A percentile compares a stretch with the other conserved stretches of the same genome.
These are phyloP conservation scores for Ustilago crameri DNA, from an alignment of 1,284 basidiomycete genomes.

Conservation along the genomic window DNA sequence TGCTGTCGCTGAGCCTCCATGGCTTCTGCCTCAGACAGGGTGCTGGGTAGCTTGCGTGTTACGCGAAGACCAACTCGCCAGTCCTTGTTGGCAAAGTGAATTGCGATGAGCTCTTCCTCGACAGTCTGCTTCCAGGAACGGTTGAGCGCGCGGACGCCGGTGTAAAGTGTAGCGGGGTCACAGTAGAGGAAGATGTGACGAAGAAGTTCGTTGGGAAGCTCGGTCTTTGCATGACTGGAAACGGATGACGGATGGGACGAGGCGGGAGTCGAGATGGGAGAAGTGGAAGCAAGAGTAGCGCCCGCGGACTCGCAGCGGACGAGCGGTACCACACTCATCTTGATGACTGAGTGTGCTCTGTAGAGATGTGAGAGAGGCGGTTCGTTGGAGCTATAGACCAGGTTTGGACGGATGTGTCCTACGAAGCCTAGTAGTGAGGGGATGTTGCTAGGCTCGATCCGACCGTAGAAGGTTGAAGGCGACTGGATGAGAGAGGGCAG, in stretches of 20 bases:
- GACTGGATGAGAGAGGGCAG: no score
- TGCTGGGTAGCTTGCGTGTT: constrained; percentile 40
- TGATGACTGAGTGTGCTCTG: constrained; percentile 13
- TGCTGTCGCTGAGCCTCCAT: constrained; percentile 31
- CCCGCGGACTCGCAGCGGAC: constrained; percentile 34
- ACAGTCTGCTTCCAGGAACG: constrained; percentile 53
- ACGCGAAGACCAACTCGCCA: constrained; percentile 61
- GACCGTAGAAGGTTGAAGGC: no score
- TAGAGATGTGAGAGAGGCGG: no score
- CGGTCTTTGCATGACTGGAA: constrained; percentile 14
- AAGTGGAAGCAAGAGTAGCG: constrained; percentile 20
- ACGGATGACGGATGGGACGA: constrained; percentile 30
- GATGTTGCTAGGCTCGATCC: no score
- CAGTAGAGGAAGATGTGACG: constrained; percentile 59
- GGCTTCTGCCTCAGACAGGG: constrained; percentile 21
- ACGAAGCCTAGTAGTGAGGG: no score
- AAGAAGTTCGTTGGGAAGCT: constrained; percentile 59
- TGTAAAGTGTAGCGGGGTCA: constrained; percentile 62
- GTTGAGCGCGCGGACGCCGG: constrained; percentile 51
- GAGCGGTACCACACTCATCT: constrained; percentile 44
- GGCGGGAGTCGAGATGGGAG: constrained; percentile 15
- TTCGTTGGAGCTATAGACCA: background rate
- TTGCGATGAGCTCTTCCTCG: constrained; percentile 48
- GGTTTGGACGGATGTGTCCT: background rate
- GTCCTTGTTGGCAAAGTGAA: constrained; percentile 49